Conservation (phyloP, 164 flowering plant genomes). For the Platanus orientalis region DNA sequence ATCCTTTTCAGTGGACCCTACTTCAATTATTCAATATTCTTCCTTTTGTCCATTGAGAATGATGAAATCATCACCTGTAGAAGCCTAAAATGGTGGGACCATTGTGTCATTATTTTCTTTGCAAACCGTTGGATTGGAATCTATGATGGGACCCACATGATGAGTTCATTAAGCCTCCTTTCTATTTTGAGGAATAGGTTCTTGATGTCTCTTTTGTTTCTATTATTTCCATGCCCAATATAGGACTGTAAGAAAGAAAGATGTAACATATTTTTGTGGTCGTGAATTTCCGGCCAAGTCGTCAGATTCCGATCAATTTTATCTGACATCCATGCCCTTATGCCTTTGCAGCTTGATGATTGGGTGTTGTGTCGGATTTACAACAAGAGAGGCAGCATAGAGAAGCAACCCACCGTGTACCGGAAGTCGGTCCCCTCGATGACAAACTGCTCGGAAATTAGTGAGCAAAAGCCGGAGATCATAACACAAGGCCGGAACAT, state of each 20-base stretch:
- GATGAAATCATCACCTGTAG: no score
- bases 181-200: neutral
- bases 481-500: neutral
- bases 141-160: no score
- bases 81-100: no score
- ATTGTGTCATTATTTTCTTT: no score
- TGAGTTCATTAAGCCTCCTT: neutral
- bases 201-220: neutral
- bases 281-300: neutral
- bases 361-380: conserved; percentile 86
- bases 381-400: conserved; percentile 69
- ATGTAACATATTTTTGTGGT: neutral
- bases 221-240: neutral
- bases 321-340: neutral
- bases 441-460: conserved; percentile 20
- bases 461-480: conserved; percentile 36
- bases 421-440: neutral
- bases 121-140: no score
- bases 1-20: neutral
- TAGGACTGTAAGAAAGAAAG: neutral
- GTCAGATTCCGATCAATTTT: neutral
- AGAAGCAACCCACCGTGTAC: conserved; percentile 25
- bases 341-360: conserved; percentile 74
- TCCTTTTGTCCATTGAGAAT: no score
- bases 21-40: no score